A percentile compares a stretch with the other conserved stretches of the same genome.
phyloP scores from a whole-genome alignment of 2,329 filamentous ascomycete genomes.

The Aureobasidium namibiae region DNA sequence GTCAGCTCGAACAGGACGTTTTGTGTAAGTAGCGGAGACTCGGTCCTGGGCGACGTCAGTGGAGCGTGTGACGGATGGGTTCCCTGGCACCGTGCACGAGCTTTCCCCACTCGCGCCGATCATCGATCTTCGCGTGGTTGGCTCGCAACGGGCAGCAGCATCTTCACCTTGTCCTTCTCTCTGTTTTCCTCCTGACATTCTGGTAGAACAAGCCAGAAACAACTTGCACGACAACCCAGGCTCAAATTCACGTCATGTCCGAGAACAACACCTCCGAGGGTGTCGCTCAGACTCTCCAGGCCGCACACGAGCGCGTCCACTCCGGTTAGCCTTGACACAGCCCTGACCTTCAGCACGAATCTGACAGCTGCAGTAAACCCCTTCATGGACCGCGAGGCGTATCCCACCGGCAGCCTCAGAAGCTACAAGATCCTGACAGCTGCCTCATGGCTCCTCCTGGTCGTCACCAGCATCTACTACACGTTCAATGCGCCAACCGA shows the following conservation, averaged over 20 bases:
- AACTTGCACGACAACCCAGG: neutral
- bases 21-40: neutral
- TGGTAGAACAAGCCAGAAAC: neutral
- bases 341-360: neutral
- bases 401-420: conserved; percentile 52
- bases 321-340: neutral
- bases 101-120: conserved; percentile 6
- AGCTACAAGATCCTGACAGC: conserved; percentile 70
- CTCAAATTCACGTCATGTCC: neutral
- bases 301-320: conserved; percentile 2
- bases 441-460: conserved; percentile 64
- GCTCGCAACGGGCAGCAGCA: conserved; percentile 1
- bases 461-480: conserved; percentile 69
- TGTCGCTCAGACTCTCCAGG: neutral
- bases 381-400: conserved; percentile 62
- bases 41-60: neutral
- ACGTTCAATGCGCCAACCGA: conserved; percentile 56
- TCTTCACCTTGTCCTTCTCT: neutral
- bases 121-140: conserved; percentile 2
- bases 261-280: conserved; percentile 6
- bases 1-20: neutral
- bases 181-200: neutral
- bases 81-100: neutral
- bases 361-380: conserved; percentile 54
- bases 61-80: neutral